Base-by-base conservation (phyloP, 2,329 filamentous ascomycete genomes). In the Xylariaceae sp. region DNA sequence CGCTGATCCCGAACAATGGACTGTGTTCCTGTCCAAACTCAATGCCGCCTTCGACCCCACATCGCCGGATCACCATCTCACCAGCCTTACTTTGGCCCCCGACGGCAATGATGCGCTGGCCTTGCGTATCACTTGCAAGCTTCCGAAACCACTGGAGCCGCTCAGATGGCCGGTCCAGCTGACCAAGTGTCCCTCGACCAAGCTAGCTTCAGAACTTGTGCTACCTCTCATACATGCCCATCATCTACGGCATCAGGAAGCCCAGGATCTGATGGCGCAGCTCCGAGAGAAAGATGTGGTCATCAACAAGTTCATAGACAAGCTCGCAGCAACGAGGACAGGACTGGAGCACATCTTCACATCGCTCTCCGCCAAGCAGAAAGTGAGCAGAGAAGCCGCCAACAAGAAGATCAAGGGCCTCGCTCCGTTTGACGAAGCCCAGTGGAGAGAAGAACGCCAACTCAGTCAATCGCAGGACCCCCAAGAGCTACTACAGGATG, bases 91-190 rank as follows among this genome's bases (percentile, higher is more conserved):
- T 13, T 63, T 85, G 42, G 64, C 67, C 2, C 33, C 48, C 10
- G 51, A 67, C 54, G 69, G 71, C 2, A 42, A 42, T 7, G 49
- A 42, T 42, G 71, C 71, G 10, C 71, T 78, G 17, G 65, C 83
- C 17, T 66, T 90, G 36, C 74, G 77, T 39, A 72, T 87, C 28
- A 83, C 75, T 3, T 83, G 82, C 50, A 70, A 77, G 9, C 74
- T 93, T 12, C 84, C 86, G 1, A 68, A 73, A n/a, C 83, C 83
- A 1, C 73, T 91, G 31, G 73, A 76, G 44, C 77, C 82, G 5
- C 72, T 93, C 34, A 72, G 73, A 54, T 93, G 89, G 89, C 78
- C 77, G 0, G 75, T 91, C 50, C 69, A 77, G 44, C 70, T 93
- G 16, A 66, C 64, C 28, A 80, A 75, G 55, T 69, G 69, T 17